These are phyloP conservation scores for Rhodamnia rubescens DNA, from an alignment of 345 rosid genomes.

Conservation along the genomic window DNA sequence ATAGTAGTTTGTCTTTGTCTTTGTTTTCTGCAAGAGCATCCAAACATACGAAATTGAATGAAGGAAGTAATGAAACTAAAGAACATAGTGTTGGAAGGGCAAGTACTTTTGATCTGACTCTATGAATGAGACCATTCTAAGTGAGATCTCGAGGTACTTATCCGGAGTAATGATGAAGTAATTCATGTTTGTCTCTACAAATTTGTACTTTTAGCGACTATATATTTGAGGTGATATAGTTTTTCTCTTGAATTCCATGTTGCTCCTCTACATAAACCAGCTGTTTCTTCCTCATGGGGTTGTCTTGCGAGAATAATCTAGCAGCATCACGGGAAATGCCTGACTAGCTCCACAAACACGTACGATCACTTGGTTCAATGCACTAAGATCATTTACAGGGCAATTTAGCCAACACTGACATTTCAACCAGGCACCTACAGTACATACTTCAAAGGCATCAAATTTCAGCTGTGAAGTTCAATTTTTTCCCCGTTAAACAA, in stretches of 20 bases:
- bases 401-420: not conserved
- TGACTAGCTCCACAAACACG: not conserved
- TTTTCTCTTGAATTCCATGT: not conserved
- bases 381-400: not conserved
- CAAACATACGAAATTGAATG: conserved; percentile 29
- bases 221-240: not conserved
- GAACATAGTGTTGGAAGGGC: conserved; percentile 26
- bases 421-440: not conserved
- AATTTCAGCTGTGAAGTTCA: not conserved
- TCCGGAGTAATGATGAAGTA: conserved; percentile 1
- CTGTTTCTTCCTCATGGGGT: not conserved
- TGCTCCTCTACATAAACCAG: not conserved
- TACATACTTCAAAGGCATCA: not conserved
- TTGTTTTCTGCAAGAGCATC: conserved; percentile 31
- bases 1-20: conserved; percentile 41
- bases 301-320: not conserved
- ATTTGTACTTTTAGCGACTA: not conserved
- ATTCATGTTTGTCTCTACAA: not conserved
- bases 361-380: not conserved
- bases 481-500: not conserved
- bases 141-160: conserved; percentile 97
- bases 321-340: not conserved
- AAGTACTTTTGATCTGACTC: conserved; percentile 96
- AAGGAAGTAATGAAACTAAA: conserved; percentile 6
- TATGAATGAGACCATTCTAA: conserved; percentile 75